Conservation (phyloP, 2,329 filamentous ascomycete genomes). For the Aspergillus niger region DNA sequence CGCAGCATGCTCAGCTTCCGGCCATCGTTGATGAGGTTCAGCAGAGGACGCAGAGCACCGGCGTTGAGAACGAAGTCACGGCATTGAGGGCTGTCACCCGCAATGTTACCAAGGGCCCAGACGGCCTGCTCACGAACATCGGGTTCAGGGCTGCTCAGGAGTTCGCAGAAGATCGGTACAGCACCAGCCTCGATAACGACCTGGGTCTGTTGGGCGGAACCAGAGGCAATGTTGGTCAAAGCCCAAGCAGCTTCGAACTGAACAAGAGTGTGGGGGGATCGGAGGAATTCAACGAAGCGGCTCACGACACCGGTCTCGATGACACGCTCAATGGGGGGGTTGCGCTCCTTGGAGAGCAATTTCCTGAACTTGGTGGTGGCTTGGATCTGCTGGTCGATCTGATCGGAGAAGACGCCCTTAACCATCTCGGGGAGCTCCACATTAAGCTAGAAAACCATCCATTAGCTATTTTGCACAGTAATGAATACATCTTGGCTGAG, state of each 20-base stretch:
- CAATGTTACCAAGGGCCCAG: constrained; percentile 98
- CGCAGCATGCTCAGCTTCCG: constrained; percentile 98
- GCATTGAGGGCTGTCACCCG: constrained; percentile 95
- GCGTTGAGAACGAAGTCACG: constrained; percentile 93
- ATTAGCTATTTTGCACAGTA: constrained; percentile 22
- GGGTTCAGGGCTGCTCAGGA: constrained; percentile 91
- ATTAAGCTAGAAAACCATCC: constrained; percentile 67
- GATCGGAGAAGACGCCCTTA: constrained; percentile 94
- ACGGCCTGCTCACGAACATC: constrained; percentile 98
- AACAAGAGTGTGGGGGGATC: constrained; percentile 94
- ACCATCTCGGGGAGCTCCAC: constrained; percentile 99
- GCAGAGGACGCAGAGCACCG: constrained; percentile 85
- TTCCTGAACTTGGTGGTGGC: constrained; percentile 98
- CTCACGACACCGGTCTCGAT: constrained; percentile 98
- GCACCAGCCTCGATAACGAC: constrained; percentile 98
- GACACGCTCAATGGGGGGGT: constrained; percentile 97
- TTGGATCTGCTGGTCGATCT: constrained; percentile 96
- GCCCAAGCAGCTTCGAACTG: constrained; percentile 99
- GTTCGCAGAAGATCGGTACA: constrained; percentile 97
- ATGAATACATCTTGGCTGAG: neutral
- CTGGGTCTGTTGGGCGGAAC: constrained; percentile 95
- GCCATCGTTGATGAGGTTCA: constrained; percentile 90
- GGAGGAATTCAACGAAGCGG: constrained; percentile 97
- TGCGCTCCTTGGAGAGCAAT: constrained; percentile 96
- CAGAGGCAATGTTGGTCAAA: constrained; percentile 97